Base-by-base conservation (phyloP, 208 protist species). In the Acanthamoeba culbertsoni region DNA sequence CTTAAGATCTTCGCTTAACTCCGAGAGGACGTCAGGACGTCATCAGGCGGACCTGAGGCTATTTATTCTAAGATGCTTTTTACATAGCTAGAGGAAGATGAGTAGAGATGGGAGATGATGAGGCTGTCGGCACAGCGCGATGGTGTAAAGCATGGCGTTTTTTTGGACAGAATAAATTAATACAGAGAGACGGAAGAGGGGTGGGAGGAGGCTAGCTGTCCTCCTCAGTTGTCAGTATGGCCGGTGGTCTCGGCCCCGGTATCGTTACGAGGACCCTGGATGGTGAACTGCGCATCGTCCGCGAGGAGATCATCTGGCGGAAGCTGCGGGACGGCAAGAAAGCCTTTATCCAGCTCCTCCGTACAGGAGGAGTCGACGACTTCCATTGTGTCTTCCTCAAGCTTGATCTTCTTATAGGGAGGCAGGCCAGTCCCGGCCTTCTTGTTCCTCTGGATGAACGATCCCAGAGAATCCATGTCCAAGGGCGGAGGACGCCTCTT, bases 111-210 rank as follows among this genome's bases (percentile, higher is more conserved):
- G 48, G 12, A 23, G 8, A 8, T 8, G 12, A 55, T 8, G 48
- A 55, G 48, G 48, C 18, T 18, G 12, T 18, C 12, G 48, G 12
- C 8, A 8, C 48, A 55, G 48, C 48, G 18, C 48, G 8, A 55
- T 55, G 12, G 48, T 55, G 12, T 23, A 55, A 55, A 55, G 55
- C 55, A n/a, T 3, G 33, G 12, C 6, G 28, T 63, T 33, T 12
- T n/a, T 79, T 79, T 82, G 71, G 71, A 82, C 71, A 82, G 71
- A 82, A 82, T 82, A 82, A 82, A 82, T 82, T 82, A 82, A 53
- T 82, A 82, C 71, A 82, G 71, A 82, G 5, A 23, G 71, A 82
- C 23, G 2, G 71, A 82, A 6, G n/a, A 16, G 37, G 71, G 23
- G 35, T 14, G 23, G 23, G 51, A 59, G 37, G 42, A 75, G 63